A percentile compares a stretch with the other conserved stretches of the same genome.
These are phyloP conservation scores for Colletotrichum tanaceti DNA, from an alignment of 2,329 filamentous ascomycete genomes.

Conservation along the genomic window DNA sequence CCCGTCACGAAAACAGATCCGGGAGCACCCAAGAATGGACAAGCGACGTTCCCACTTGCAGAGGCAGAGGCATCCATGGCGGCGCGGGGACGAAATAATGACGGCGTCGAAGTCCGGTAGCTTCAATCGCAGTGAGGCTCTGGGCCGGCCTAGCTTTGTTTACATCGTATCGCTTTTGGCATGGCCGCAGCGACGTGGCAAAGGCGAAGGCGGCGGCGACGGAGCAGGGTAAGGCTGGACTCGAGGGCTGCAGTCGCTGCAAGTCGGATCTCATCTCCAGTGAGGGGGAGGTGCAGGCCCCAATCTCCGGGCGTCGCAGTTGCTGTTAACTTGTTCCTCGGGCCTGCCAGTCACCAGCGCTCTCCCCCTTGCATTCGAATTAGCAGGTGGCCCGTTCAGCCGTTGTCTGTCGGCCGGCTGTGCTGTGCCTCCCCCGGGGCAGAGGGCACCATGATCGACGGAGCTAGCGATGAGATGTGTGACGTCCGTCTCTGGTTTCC, in stretches of 20 bases:
- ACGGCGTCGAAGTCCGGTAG: conserved; percentile 26
- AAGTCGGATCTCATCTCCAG: conserved; percentile 14
- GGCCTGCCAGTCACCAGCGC: conserved; percentile 13
- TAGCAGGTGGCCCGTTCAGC: conserved; percentile 23
- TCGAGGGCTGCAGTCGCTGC: conserved; percentile 18
- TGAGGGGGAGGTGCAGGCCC: conserved; percentile 33
- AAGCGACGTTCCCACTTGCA: conserved; percentile 29
- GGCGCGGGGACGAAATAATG: conserved; percentile 25
- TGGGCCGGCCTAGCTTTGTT: conserved; percentile 34
- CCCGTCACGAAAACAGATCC: conserved; percentile 5
- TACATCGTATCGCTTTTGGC: conserved; percentile 34
- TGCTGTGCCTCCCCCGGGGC: conserved; percentile 6
- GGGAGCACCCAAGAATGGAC: conserved; percentile 26
- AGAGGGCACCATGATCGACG: conserved; percentile 33
- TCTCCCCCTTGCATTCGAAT: conserved; percentile 32
- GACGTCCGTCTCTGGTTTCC: conserved; percentile 2
- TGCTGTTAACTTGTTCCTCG: conserved; percentile 8
- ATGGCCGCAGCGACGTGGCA: conserved; percentile 31
- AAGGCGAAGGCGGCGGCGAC: conserved; percentile 4
- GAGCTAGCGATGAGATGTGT: conserved; percentile 34
- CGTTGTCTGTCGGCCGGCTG: conserved; percentile 21
- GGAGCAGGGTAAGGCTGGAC: conserved; percentile 37
- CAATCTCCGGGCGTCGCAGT: conserved; percentile 34
- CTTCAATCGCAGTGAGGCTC: conserved; percentile 30
- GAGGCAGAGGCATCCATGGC: conserved; percentile 17